Evolutionary conservation across 2,329 filamentous ascomycete species (phyloP), one percentile per base, ranked within the genome.

Genomic region (Dactylonectria macrodidyma): DNA sequence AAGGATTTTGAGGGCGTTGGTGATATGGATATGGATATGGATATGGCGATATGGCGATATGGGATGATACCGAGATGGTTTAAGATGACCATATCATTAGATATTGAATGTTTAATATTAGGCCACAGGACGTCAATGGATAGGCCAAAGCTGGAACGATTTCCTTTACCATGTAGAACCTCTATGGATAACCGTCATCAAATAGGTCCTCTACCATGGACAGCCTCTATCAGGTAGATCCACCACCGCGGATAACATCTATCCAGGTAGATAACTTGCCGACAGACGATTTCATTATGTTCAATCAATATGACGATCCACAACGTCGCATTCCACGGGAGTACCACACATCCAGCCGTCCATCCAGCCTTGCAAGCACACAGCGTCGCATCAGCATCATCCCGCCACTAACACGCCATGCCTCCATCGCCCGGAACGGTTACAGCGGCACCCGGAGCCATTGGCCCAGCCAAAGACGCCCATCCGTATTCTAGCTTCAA

Each of bases 61-160:
- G 19, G 14, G 12, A 46, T 47, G 16, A 26, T 24, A 60, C 36
- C n/a, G 50, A 30, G 16, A 6, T 22, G 10, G 16, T 30, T 50
- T 47, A 48, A 38, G 24, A 56, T 48, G 59, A 38, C n/a, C 12
- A 47, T 9, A n/a, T 5, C 50, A 33, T 47, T 30, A 30, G 26
- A 48, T 26, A 19, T 47, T 30, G 11, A 48, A 47, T 55, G 59
- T 62, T 47, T 62, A 62, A 50, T 62, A 50, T 46, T 52, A 14
- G 12, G 30, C 24, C 44, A 26, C 41, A 48, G 19, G 36, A 61
- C 24, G 26, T n/a, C 14, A 44, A 44, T 44, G 41, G 41, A 8
- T 44, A n/a, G 41, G 41, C 8, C 26, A 14, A 14, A n/a, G 44
- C 26, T 36, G 24, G 41, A 19, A 57, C 9, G 36, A 54, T 24